Evolutionary conservation across 1,139 yeast species (phyloP).

Genomic region (Spencermartinsiella ligniputridi): DNA sequence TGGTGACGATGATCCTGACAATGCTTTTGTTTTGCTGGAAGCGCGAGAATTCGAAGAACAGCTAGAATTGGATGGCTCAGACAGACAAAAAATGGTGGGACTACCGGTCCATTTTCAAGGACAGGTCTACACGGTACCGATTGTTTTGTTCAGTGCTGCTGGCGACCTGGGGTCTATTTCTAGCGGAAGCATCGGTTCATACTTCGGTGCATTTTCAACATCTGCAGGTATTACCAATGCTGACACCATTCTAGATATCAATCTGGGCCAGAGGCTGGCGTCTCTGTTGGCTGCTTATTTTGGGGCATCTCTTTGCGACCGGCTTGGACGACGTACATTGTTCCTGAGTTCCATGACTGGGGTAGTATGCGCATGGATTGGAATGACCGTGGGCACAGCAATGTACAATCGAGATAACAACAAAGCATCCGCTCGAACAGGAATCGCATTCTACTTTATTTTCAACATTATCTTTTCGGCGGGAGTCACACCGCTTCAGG

Average conservation of each 20-base stretch:
- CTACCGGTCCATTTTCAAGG: slow-evolving; percentile 35
- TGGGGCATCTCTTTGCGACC: slow-evolving; percentile 7
- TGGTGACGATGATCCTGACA: slow-evolving; percentile 20
- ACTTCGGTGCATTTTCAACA: slow-evolving; percentile 15
- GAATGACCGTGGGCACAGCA: slow-evolving; percentile 5
- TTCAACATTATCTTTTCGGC: slow-evolving; percentile 17
- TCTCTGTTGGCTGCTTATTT: slow-evolving; percentile 12
- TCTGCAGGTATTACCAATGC: slow-evolving; percentile 19
- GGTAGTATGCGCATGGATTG: background rate
- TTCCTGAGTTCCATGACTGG: background rate
- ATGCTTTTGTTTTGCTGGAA: slow-evolving; percentile 19
- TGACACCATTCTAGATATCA: slow-evolving; percentile 13
- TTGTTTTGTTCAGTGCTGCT: slow-evolving; percentile 12
- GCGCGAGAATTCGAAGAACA: slow-evolving; percentile 18
- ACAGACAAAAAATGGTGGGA: slow-evolving; percentile 25
- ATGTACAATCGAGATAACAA: slow-evolving; percentile 7
- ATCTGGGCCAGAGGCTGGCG: slow-evolving; percentile 14
- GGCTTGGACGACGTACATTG: background rate
- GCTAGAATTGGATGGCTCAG: slow-evolving; percentile 12
- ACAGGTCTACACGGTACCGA: slow-evolving; percentile 35
- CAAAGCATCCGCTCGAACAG: slow-evolving; percentile 17
- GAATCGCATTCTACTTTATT: slow-evolving; percentile 22
- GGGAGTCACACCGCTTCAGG: slow-evolving; percentile 20
- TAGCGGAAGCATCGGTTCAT: slow-evolving; percentile 17
- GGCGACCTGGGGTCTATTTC: slow-evolving; percentile 15